Base-by-base conservation (phyloP, 1,284 basidiomycete genomes). In the Entoloma clypeatum region DNA sequence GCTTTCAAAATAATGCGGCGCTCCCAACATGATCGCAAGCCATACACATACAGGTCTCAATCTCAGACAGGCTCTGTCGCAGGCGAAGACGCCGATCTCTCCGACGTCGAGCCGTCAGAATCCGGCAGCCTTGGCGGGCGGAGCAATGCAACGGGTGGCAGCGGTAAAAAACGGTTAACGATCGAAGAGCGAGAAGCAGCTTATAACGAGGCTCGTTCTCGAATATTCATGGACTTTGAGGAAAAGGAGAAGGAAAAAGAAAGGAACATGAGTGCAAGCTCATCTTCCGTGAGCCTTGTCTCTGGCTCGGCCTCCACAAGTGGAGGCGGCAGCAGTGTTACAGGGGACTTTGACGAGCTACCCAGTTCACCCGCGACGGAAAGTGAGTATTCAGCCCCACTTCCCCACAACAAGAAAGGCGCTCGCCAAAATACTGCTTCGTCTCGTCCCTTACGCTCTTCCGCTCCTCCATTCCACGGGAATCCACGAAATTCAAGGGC, bases 1-100 rank as follows among this genome's bases (percentile, higher is more conserved):
- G 73, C 86, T 7, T 85, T 90, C 59, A 84, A 89, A 71, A 90
- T 90, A 52, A 90, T 90, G 86, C 77, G 79, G 26, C 74, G 87
- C 52, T 65, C 68, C 24, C 61, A 58, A 4, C 59, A 61, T 19
- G 77, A 81, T 45, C 75, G 76, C 34, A 66, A 68, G n/a, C n/a
- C n/a, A n/a, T n/a, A n/a, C 22, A 64, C 66, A 11, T 78, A 42
- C 8, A 48, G 76, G 53, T 60, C 77, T 5, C 68, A 72, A 42
- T 85, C 82, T 3, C 78, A 79, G 49, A 66, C 81, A 10, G 77
- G 77, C 23, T 86, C 84, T 3, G 74, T 81, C 3, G 69, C 74
- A 1, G 82, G 81, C 2, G 85, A 87, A 52, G 85, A 86, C 44
- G 75, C 67, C 29, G 86, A 87, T 51, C 63, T 78, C 11, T 88